Conservation (phyloP, 2,329 filamentous ascomycete species). For the Ophiostoma novo-ulmi region DNA sequence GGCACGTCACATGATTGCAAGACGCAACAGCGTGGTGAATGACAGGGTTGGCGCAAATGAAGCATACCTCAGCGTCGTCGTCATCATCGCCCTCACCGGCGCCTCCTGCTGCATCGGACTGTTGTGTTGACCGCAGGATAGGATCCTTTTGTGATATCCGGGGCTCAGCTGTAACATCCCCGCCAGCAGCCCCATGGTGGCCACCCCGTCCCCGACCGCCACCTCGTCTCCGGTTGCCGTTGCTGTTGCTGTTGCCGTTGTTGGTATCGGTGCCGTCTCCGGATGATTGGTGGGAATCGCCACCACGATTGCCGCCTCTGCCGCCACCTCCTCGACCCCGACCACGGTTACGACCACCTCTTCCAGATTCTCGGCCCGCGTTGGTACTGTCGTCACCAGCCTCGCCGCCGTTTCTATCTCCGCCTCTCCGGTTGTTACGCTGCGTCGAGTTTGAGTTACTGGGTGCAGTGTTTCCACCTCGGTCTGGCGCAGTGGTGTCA, state of each 20-base stretch:
- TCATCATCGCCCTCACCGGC: slow-evolving; percentile 23
- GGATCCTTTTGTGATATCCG: slow-evolving; percentile 17
- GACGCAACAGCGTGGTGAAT: slow-evolving; percentile 83
- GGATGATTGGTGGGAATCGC: neutral
- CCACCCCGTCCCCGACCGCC: slow-evolving; percentile 28
- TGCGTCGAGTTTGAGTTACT: neutral
- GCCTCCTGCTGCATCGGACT: slow-evolving; percentile 12
- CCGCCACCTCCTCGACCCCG: slow-evolving; percentile 28
- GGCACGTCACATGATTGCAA: slow-evolving; percentile 94
- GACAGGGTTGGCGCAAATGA: slow-evolving; percentile 91
- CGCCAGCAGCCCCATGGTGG: slow-evolving; percentile 40
- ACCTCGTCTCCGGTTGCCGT: neutral
- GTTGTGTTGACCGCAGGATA: slow-evolving; percentile 15
- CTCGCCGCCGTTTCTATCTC: slow-evolving; percentile 6
- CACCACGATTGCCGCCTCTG: slow-evolving; percentile 29
- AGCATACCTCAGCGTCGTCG: slow-evolving; percentile 76
- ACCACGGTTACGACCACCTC: slow-evolving; percentile 34
- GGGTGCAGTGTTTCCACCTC: neutral
- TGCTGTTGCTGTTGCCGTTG: neutral
- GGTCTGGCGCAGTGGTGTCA: neutral
- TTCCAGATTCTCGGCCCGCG: slow-evolving; percentile 36
- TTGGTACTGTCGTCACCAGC: slow-evolving; percentile 9
- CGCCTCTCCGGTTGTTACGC: slow-evolving; percentile 3
- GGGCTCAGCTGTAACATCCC: slow-evolving; percentile 16
- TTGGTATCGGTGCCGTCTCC: neutral